These are phyloP conservation scores for Cyberlindnera amylophila DNA, from an alignment of 805 yeast genomes.

Conservation along the genomic window DNA sequence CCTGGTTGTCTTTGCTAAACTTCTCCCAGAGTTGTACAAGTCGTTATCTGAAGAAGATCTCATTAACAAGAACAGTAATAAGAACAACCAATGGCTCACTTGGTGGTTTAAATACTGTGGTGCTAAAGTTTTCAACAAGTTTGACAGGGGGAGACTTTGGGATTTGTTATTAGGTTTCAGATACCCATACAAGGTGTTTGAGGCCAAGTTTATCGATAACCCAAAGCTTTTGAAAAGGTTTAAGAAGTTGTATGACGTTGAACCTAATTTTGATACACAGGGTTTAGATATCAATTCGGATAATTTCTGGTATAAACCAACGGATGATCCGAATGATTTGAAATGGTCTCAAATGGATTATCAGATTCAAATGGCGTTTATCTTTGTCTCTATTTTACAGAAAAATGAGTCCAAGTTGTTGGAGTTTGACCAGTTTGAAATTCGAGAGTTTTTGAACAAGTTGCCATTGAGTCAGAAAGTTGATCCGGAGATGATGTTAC, in stretches of 20 bases:
- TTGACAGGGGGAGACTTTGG: slow-evolving; percentile 87
- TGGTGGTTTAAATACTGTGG: slow-evolving; percentile 97
- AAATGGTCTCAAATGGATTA: slow-evolving; percentile 66
- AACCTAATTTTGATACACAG: not conserved
- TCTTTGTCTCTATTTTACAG: slow-evolving; percentile 73
- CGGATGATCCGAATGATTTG: slow-evolving; percentile 24
- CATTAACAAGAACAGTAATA: slow-evolving; percentile 42
- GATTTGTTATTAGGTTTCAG: slow-evolving; percentile 82
- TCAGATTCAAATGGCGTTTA: slow-evolving; percentile 71
- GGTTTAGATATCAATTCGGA: slow-evolving; percentile 13
- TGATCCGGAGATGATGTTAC: slow-evolving; percentile 26
- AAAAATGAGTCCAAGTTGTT: slow-evolving; percentile 73
- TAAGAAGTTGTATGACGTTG: slow-evolving; percentile 20
- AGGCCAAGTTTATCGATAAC: slow-evolving; percentile 10
- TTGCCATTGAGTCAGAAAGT: slow-evolving; percentile 17
- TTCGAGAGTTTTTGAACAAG: slow-evolving; percentile 68
- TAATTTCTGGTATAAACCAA: slow-evolving; percentile 22
- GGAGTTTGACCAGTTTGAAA: slow-evolving; percentile 89
- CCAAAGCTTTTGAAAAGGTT: slow-evolving; percentile 21
- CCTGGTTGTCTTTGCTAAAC: slow-evolving; percentile 54
- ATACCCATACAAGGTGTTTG: slow-evolving; percentile 30
- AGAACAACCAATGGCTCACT: slow-evolving; percentile 83
- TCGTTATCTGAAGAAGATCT: slow-evolving; percentile 80
- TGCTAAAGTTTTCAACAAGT: slow-evolving; percentile 74
- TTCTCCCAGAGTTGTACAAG: slow-evolving; percentile 71